Evolutionary conservation across 768 basidiomycete genomes (phyloP).

Genomic region (Leccinum boreale): DNA sequence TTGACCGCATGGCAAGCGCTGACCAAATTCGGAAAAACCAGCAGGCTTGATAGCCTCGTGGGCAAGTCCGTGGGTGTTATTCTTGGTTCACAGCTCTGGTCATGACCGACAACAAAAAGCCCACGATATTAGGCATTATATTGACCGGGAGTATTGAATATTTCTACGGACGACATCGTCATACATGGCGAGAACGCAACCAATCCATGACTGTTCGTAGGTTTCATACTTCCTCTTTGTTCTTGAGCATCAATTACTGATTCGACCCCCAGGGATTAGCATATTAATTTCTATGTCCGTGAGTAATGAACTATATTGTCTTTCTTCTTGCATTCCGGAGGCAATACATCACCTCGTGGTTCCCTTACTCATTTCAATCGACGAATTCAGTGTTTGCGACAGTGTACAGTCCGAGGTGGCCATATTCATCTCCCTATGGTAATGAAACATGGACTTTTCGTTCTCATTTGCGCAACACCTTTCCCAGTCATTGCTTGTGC

Average conservation of each 20-base stretch:
- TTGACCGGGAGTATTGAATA: not conserved
- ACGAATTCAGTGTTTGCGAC: not conserved
- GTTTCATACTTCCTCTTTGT: not conserved
- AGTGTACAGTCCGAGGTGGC: not conserved
- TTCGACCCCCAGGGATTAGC: not conserved
- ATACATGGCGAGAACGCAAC: not conserved
- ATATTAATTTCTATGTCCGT: not conserved
- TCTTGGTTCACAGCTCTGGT: not conserved
- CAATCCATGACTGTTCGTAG: not conserved
- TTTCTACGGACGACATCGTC: not conserved
- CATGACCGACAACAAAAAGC: not conserved
- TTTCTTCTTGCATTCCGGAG: not conserved
- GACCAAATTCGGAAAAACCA: not conserved
- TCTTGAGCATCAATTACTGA: not conserved
- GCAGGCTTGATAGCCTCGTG: not conserved
- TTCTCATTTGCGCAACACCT: not conserved
- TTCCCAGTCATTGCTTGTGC: not conserved
- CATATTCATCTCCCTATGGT: not conserved
- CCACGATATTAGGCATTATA: not conserved
- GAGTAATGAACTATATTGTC: not conserved
- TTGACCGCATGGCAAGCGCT: not conserved
- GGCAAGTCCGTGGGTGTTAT: not conserved
- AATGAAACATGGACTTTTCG: not conserved
- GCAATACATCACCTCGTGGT: not conserved
- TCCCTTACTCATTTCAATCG: not conserved